Evolutionary conservation across 495 filamentous ascomycete genomes (phyloP).

Genomic region (Paragyromitra xinjiangensis): DNA sequence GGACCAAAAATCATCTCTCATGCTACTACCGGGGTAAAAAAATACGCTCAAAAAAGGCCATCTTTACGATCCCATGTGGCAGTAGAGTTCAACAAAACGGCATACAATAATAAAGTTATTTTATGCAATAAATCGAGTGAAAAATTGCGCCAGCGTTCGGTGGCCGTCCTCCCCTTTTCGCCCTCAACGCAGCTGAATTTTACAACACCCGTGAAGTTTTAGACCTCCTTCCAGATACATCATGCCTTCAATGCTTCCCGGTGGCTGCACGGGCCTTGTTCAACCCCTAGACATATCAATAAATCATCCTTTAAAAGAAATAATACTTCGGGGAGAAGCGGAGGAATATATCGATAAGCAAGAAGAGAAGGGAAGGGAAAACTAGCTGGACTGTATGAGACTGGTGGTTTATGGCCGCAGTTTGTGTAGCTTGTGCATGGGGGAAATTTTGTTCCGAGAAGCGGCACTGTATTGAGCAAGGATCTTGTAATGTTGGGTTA

Average conservation of each 20-base stretch:
- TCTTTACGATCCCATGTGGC: constrained; percentile 10
- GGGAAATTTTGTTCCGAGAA: constrained; percentile 17
- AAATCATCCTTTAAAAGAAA: neutral
- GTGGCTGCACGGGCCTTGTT: constrained; percentile 12
- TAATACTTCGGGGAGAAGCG: neutral
- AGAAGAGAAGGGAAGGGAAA: neutral
- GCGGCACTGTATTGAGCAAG: neutral
- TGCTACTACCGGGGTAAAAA: neutral
- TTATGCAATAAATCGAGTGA: neutral
- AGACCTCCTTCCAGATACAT: neutral
- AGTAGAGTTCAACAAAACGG: constrained; percentile 10
- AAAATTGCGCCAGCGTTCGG: neutral
- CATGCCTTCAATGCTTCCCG: constrained; percentile 12
- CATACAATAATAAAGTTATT: neutral
- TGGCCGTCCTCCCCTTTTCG: neutral
- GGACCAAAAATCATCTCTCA: constrained; percentile 19
- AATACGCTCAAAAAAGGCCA: neutral
- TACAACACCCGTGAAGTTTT: neutral
- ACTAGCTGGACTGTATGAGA: neutral
- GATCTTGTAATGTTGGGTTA: neutral
- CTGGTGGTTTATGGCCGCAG: neutral
- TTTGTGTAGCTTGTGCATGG: constrained; percentile 1
- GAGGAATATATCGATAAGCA: neutral
- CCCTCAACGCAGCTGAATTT: neutral
- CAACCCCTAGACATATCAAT: neutral